Conservation (phyloP, 345 rosid species). For the Arabidopsis suecica region DNA sequence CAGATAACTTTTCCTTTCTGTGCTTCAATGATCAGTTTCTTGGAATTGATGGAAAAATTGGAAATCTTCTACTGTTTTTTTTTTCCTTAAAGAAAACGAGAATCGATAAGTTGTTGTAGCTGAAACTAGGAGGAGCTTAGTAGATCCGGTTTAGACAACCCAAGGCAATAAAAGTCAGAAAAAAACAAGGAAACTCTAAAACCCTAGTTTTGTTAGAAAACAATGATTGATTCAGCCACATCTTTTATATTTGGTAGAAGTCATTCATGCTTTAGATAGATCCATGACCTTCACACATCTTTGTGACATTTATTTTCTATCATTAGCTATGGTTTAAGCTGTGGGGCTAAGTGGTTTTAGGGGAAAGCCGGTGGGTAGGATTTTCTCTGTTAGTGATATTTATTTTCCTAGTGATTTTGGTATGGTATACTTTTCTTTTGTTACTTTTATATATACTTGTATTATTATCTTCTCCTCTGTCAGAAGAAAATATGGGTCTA, state of each 20-base stretch:
- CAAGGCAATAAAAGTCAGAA: background rate
- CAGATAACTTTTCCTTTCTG: slow-evolving; percentile 27
- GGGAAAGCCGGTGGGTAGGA: slow-evolving; percentile 31
- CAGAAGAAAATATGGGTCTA: slow-evolving; percentile 50
- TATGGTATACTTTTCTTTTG: slow-evolving; percentile 35
- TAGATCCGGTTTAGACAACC: slow-evolving; percentile 15
- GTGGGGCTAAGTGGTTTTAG: background rate
- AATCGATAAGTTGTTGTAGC: background rate
- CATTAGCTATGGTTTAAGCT: slow-evolving; percentile 29
- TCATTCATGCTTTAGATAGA: background rate
- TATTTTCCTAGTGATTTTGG: slow-evolving; percentile 30
- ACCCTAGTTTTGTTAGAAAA: slow-evolving; percentile 34
- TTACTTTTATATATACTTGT: slow-evolving; percentile 16
- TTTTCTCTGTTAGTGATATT: slow-evolving; percentile 30
- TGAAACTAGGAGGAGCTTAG: slow-evolving; percentile 1
- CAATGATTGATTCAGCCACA: slow-evolving; percentile 3
- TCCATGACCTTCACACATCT: slow-evolving; percentile 33
- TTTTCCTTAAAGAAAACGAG: background rate
- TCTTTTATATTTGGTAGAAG: slow-evolving; percentile 7
- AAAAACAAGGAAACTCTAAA: background rate
- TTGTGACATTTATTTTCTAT: slow-evolving; percentile 31
- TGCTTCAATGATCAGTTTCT: background rate
- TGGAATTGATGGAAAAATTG: slow-evolving; percentile 14
- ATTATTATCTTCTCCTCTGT: slow-evolving; percentile 38
- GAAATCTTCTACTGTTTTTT: slow-evolving; percentile 5